These are phyloP conservation scores for Effrenium voratum DNA, from an alignment of 73 alveolate genomes.

Conservation along the genomic window DNA sequence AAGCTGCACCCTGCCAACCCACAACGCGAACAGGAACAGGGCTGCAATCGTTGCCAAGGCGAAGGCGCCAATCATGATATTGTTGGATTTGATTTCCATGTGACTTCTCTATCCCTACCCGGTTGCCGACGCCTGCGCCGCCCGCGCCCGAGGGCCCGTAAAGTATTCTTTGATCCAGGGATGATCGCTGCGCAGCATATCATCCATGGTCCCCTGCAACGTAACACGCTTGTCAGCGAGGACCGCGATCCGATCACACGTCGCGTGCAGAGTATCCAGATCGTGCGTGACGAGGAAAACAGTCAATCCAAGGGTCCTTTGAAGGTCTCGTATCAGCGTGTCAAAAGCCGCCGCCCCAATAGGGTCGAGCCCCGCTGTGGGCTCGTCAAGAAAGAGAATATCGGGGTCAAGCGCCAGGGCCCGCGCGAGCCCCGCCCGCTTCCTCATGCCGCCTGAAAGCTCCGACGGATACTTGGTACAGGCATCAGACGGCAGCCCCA, in stretches of 20 bases:
- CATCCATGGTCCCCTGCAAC: not conserved
- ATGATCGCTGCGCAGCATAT: not conserved
- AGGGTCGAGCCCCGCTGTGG: conserved; percentile 97
- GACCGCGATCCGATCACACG: not conserved
- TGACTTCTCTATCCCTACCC: too few relatives aligned
- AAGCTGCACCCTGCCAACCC: too few relatives aligned
- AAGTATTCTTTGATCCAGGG: not conserved
- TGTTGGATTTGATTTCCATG: too few relatives aligned
- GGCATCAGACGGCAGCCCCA: not conserved
- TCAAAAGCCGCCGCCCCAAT: conserved; percentile 94
- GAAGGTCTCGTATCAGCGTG: not conserved
- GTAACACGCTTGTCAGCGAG: not conserved
- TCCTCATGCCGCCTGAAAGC: conserved; percentile 96
- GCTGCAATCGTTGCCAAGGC: too few relatives aligned
- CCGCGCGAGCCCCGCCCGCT: conserved; percentile 96
- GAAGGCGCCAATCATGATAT: too few relatives aligned
- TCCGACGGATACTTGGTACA: not conserved
- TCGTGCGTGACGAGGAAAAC: not conserved
- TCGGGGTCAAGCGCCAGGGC: conserved; percentile 96
- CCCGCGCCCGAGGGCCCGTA: too few relatives aligned
- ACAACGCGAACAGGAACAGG: too few relatives aligned
- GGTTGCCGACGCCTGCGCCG: too few relatives aligned
- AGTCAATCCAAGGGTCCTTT: not conserved
- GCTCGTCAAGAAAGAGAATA: conserved; percentile 96
- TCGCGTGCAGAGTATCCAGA: not conserved